Evolutionary conservation across 31 red algal species (phyloP), one percentile per base, ranked within the genome.

Genomic region (Asparagopsis taxiformis): DNA sequence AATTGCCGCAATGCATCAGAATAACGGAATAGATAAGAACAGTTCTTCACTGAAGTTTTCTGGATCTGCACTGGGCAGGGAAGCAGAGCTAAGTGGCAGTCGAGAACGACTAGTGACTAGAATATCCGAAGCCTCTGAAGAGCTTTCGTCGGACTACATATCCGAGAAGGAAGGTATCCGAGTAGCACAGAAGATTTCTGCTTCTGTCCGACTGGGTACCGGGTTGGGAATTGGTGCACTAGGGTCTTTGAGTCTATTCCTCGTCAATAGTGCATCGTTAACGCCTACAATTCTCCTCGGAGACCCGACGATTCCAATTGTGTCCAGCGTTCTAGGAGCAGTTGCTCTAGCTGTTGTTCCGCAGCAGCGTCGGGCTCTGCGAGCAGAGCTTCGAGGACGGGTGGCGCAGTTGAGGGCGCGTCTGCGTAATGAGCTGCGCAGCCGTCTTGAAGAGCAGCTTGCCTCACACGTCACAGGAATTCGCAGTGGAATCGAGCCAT

Each of bases 401-500:
- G 75, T 80, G 43, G 48, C 28, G 3, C 33, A 30, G 21, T 49
- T 38, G 28, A 20, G 75, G 25, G 31, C 2, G 2, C 35, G 59
- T 3, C 39, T 80, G 46, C 59, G 41, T 24, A 53, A 46, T 55
- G 75, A 65, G 59, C 48, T 66, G 6, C 62, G 44, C 17, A 10
- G 2, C 11, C 61, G 75, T 0, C 37, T 80, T 2, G 59, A 55
- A 20, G 75, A 54, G 22, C 61, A 55, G 49, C 6, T 41, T 28
- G 51, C 19, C 28, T 23, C 49, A 29, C 75, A 80, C 53, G 35
- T 65, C 3, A 9, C 16, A 15, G 35, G 59, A 9, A 66, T 80
- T 28, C 75, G 46, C 13, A 8, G 31, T 15, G 75, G 62, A 28
- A 32, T 80, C 7, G 53, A 50, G 46, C 59, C 75, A 7, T 80